Evolutionary conservation across 768 basidiomycete species (phyloP).

Genomic region (Naganishia vishniacii): DNA sequence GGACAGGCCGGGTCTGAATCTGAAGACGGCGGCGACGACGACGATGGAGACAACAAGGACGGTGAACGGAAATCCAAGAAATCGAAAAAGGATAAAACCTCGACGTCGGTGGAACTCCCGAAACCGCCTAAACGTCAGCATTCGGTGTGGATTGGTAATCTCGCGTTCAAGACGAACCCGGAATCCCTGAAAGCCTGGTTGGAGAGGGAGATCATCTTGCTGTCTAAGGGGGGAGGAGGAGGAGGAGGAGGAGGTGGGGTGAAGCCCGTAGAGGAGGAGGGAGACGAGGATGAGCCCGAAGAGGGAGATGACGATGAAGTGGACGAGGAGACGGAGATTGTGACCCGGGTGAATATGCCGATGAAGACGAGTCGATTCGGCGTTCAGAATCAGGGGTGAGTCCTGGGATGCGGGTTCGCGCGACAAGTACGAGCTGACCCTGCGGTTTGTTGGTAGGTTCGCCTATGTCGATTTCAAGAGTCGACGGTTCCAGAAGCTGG

Average conservation of each 20-base stretch:
- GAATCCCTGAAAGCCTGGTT: constrained; percentile 57
- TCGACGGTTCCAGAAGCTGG: constrained; percentile 64
- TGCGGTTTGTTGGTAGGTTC: no score
- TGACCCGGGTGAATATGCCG: constrained; percentile 63
- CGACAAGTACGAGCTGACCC: not conserved
- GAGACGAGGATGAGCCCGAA: constrained; percentile 24
- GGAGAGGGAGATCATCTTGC: constrained; percentile 25
- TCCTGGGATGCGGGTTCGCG: not conserved
- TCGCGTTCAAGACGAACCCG: constrained; percentile 79
- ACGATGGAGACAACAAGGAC: not conserved
- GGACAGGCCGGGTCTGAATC: constrained; percentile 23
- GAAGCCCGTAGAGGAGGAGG: constrained; percentile 7
- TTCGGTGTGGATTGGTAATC: constrained; percentile 92
- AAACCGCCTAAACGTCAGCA: constrained; percentile 60
- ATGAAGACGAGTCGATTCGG: constrained; percentile 55
- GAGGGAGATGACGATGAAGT: constrained; percentile 22
- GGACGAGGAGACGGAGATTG: constrained; percentile 11
- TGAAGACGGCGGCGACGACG: constrained; percentile 14
- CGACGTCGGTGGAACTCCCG: constrained; percentile 42
- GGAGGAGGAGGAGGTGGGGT: constrained; percentile 3
- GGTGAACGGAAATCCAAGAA: not conserved
- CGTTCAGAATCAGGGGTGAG: constrained; percentile 39
- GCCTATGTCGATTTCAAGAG: constrained; percentile 93
- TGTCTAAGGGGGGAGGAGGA: constrained; percentile 19
- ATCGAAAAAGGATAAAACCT: constrained; percentile 51